phyloP scores from a whole-genome alignment of 768 basidiomycete species.

The Mycena filopes region DNA sequence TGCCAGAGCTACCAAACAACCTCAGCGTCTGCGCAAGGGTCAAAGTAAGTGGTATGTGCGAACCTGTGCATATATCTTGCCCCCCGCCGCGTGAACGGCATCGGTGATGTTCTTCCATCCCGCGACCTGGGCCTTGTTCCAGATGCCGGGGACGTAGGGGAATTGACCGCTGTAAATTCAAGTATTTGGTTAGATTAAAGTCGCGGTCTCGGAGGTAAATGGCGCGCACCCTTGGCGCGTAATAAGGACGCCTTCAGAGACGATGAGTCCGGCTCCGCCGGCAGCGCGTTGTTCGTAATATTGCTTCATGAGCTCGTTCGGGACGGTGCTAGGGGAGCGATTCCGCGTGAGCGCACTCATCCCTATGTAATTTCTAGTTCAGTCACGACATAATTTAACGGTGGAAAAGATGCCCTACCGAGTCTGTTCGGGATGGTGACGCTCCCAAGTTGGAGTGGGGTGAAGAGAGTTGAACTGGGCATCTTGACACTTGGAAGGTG shows the following conservation, averaged over 20 bases:
- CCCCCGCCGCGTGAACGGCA: slow-evolving; percentile 56
- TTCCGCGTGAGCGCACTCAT: slow-evolving; percentile 55
- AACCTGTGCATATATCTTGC: slow-evolving; percentile 57
- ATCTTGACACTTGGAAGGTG: too few species aligned
- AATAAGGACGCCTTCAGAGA: slow-evolving; percentile 53
- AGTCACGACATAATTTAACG: neutral
- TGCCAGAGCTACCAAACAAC: slow-evolving; percentile 24
- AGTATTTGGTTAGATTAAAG: too few species aligned
- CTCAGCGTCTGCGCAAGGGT: too few species aligned
- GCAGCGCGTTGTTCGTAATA: slow-evolving; percentile 53
- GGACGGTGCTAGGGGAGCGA: slow-evolving; percentile 46
- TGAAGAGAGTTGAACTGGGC: slow-evolving; percentile 37
- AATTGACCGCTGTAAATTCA: neutral
- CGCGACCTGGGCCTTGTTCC: slow-evolving; percentile 52
- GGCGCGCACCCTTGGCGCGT: slow-evolving; percentile 55
- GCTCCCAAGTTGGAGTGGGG: slow-evolving; percentile 48
- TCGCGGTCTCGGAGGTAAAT: neutral
- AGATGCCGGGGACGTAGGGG: slow-evolving; percentile 50
- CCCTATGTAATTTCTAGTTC: neutral
- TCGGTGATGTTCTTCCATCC: slow-evolving; percentile 59
- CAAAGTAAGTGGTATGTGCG: slow-evolving; percentile 32
- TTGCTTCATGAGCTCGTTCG: slow-evolving; percentile 51
- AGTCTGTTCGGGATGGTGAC: slow-evolving; percentile 49
- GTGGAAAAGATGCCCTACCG: neutral
- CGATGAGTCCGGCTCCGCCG: slow-evolving; percentile 51